phyloP scores from a whole-genome alignment of 129 eudicot genomes.

The sunflower (Helianthus annuus) region DNA sequence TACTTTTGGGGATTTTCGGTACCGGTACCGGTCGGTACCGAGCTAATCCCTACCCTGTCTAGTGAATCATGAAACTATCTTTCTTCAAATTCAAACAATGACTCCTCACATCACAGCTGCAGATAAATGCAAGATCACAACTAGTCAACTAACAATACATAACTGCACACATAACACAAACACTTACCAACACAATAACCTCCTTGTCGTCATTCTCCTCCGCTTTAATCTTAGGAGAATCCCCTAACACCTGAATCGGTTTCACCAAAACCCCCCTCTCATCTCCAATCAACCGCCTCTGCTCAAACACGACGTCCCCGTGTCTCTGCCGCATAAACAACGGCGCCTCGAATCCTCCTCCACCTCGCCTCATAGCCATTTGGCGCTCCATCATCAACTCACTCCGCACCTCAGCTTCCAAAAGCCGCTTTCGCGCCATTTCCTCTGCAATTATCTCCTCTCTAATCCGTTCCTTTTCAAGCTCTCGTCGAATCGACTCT shows the following conservation, averaged over 20 bases:
- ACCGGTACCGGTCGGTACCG: too few relatives aligned
- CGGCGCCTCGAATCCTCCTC: constrained; percentile 19
- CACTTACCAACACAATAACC: constrained; percentile 51
- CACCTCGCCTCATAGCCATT: constrained; percentile 25
- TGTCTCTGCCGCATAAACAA: constrained; percentile 9
- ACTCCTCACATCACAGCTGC: background rate
- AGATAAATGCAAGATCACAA: background rate
- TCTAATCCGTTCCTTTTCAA: constrained; percentile 50
- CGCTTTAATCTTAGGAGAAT: background rate
- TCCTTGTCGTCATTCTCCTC: background rate
- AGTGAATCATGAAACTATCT: background rate
- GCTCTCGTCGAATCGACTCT: constrained; percentile 34
- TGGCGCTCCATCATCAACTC: constrained; percentile 50
- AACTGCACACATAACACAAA: background rate
- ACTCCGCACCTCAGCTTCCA: constrained; percentile 42
- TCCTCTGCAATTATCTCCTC: constrained; percentile 45
- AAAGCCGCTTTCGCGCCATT: constrained; percentile 28
- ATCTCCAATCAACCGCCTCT: constrained; percentile 22
- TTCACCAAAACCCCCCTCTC: background rate
- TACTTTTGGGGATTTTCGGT: too few relatives aligned
- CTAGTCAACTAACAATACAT: background rate
- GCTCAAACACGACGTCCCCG: background rate
- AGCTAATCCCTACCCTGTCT: background rate
- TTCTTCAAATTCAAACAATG: background rate
- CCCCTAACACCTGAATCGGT: constrained; percentile 6